Evolutionary conservation across 805 yeast species (phyloP).

Genomic region (Monosporozyma aquatica): DNA sequence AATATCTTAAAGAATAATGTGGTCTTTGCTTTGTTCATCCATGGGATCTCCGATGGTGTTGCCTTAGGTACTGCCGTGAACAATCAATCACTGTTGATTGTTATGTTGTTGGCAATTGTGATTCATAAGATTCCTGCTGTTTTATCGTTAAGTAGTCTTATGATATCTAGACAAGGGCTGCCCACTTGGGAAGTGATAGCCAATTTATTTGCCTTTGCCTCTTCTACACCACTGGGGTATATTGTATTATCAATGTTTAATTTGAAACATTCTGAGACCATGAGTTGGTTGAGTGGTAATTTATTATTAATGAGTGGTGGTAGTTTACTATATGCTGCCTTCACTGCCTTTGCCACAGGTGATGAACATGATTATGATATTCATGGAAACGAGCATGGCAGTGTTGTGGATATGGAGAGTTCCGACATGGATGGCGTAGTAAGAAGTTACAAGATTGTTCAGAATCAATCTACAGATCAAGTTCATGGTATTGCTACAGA

Average conservation of each 20-base stretch:
- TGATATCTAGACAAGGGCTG: conserved; percentile 35
- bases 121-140: conserved; percentile 60
- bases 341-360: conserved; percentile 21
- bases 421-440: no score
- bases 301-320: conserved; percentile 30
- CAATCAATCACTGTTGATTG: conserved; percentile 30
- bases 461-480: conserved; percentile 1
- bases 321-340: conserved; percentile 29
- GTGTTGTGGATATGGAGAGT: not conserved
- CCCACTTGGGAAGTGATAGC: conserved; percentile 32
- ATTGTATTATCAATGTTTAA: conserved; percentile 21
- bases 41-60: conserved; percentile 55
- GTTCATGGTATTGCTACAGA: no score
- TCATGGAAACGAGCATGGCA: conserved; percentile 1
- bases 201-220: conserved; percentile 37
- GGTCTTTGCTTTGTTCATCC: conserved; percentile 50
- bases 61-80: conserved; percentile 48
- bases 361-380: conserved; percentile 10
- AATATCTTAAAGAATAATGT: conserved; percentile 37
- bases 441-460: conserved; percentile 4
- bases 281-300: conserved; percentile 28
- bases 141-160: conserved; percentile 46
- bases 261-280: conserved; percentile 19
- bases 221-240: conserved; percentile 30
- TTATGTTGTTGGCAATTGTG: conserved; percentile 48